A percentile compares a stretch with the other conserved stretches of the same genome.
These are phyloP conservation scores for Cercis canadensis DNA, from an alignment of 306 rosid species.

Conservation along the genomic window DNA sequence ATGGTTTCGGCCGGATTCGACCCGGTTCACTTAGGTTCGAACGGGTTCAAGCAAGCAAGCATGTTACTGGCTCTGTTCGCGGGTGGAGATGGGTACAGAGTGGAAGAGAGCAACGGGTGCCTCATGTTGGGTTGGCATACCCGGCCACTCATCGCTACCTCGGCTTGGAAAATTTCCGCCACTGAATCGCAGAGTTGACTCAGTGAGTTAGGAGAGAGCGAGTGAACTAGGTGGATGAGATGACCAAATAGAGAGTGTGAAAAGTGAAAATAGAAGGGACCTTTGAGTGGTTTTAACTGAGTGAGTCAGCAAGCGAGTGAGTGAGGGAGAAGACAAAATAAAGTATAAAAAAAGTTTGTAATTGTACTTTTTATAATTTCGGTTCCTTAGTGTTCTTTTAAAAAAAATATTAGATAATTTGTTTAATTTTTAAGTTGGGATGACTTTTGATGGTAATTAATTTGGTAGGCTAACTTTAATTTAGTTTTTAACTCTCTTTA, in stretches of 20 bases:
- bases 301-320: slow-evolving; percentile 29
- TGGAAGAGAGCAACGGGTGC: slow-evolving; percentile 78
- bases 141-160: slow-evolving; percentile 81
- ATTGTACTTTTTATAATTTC: slow-evolving; percentile 33
- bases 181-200: slow-evolving; percentile 52
- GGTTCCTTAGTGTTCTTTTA: not conserved
- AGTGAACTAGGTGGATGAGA: not conserved
- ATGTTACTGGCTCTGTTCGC: slow-evolving; percentile 66
- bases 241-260: not conserved
- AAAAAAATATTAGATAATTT: slow-evolving; percentile 38
- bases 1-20: slow-evolving; percentile 70
- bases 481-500: not conserved
- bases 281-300: not conserved
- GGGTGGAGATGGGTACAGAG: slow-evolving; percentile 75
- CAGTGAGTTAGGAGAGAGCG: slow-evolving; percentile 1
- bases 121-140: slow-evolving; percentile 93
- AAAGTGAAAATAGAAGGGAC: too few relatives aligned
- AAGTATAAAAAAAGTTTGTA: slow-evolving; percentile 18
- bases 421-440: slow-evolving; percentile 36
- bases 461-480: too few relatives aligned
- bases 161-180: slow-evolving; percentile 72
- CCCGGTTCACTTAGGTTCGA: slow-evolving; percentile 76
- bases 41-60: slow-evolving; percentile 85
- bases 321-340: slow-evolving; percentile 39
- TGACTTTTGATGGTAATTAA: not conserved